Percentiles rank a stretch among this genome's conserved stretches.
Evolutionary conservation across 768 basidiomycete species (phyloP).

Genomic region (Trichaptum fuscoviolaceum): DNA sequence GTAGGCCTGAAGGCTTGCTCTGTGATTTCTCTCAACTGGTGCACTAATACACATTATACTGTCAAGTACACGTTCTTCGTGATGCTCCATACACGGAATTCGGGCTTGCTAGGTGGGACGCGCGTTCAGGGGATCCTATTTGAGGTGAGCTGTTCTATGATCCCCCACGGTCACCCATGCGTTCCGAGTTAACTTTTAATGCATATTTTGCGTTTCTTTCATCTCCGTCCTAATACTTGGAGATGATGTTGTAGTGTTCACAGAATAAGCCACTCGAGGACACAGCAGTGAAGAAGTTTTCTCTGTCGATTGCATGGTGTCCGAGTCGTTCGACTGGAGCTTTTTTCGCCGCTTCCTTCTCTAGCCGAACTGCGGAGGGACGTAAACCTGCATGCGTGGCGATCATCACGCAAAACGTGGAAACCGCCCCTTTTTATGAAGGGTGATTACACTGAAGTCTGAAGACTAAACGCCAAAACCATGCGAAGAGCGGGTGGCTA

Average conservation of each 20-base stretch:
- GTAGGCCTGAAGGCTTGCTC: not conserved
- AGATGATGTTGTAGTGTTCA: not conserved
- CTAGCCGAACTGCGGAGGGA: not conserved
- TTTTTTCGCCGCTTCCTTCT: not conserved
- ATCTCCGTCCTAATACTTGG: not conserved
- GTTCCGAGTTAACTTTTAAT: not conserved
- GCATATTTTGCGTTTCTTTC: not conserved
- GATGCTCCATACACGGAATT: not conserved
- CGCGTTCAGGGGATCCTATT: not conserved
- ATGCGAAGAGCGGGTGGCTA: not conserved
- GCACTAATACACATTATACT: too few relatives aligned
- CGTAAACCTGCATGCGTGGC: not conserved
- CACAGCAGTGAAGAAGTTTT: not conserved
- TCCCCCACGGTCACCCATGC: not conserved
- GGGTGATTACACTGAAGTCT: not conserved
- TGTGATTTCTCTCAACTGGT: not conserved
- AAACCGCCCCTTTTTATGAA: not conserved
- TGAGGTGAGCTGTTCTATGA: not conserved
- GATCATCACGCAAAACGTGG: not conserved
- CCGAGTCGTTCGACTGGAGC: too few relatives aligned
- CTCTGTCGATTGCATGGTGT: not conserved
- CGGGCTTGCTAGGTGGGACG: not conserved
- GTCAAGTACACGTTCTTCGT: too few relatives aligned
- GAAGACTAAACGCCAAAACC: not conserved
- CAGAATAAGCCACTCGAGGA: not conserved